Evolutionary conservation across 768 basidiomycete species (phyloP), one percentile per base, ranked within the genome.

Genomic region (Rhodocollybia butyracea): DNA sequence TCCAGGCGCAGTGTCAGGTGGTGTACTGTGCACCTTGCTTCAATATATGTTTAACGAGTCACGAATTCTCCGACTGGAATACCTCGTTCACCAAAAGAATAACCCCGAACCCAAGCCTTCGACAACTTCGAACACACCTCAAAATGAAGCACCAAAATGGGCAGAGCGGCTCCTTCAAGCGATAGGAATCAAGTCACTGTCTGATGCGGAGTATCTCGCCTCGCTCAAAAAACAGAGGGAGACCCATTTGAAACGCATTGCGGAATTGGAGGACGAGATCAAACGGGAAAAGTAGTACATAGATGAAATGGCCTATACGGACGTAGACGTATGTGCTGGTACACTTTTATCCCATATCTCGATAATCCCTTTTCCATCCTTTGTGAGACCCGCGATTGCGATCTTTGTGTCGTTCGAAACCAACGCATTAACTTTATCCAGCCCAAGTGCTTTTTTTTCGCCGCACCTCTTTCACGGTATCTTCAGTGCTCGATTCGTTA

Each of bases 31-130:
- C 61, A 75, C 82, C 1, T 53, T 82, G 13, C 67, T 91, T 11
- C 93, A 95, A 66, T 75, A 82, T 58, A 74, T 74, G 11, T 84
- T 78, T 69, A 95, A 94, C 63, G 86, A 91, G 65, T 55, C 84
- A n/a, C 70, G 71, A 39, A 70, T 92, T 26, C 64, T 73, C 48
- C 77, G 91, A 56, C 70, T 93, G 55, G 78, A 78, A 66, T 81
- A 83, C 55, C 62, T 86, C 42, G 78, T 79, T 32, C 68, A 54
- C 15, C 27, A 54, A 54, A n/a, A n/a, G n/a, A n/a, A n/a, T n/a
- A n/a, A n/a, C n/a, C 53, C 42, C 36, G 36, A 38, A 75, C 6
- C 17, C 40, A 34, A 30, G 8, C 21, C n/a, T 21, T 17, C 30
- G 17, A 42, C 40, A 7, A 29, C 39, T 34, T 46, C 38, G 17